phyloP scores from a whole-genome alignment of 345 rosid genomes.

The Eucalyptus viminalis region DNA sequence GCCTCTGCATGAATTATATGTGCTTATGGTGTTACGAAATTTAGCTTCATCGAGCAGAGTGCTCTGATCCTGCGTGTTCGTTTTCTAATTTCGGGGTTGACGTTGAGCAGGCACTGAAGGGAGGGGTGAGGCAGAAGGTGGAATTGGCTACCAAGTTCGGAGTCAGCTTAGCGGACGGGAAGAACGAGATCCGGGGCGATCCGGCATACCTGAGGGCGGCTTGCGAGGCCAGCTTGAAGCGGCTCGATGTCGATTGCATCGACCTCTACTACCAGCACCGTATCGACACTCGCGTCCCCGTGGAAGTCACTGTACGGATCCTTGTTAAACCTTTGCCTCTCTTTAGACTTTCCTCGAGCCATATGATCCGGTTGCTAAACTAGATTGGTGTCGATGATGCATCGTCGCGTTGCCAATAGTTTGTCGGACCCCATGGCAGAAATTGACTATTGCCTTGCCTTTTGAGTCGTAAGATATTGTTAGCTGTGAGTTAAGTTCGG shows the following conservation, averaged over 20 bases:
- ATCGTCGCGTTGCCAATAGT: neutral
- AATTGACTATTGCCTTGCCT: neutral
- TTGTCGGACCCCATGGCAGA: neutral
- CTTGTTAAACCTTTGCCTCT: neutral
- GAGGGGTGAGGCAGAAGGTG: conserved; percentile 31
- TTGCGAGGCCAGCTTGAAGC: conserved; percentile 52
- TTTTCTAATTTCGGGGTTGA: neutral
- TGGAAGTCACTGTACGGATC: conserved; percentile 40
- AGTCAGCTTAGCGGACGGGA: conserved; percentile 8
- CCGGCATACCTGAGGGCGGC: conserved; percentile 41
- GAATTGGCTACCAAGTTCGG: conserved; percentile 63
- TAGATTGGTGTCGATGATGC: neutral
- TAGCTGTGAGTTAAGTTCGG: neutral
- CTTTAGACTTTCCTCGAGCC: neutral
- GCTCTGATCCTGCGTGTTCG: too few species aligned
- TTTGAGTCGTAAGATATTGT: neutral
- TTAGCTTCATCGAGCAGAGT: too few species aligned
- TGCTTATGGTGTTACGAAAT: too few species aligned
- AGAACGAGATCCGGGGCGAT: conserved; percentile 23
- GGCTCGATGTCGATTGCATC: conserved; percentile 35
- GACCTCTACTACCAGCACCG: conserved; percentile 66
- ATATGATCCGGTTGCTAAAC: neutral
- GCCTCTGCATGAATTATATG: too few species aligned
- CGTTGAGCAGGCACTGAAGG: conserved; percentile 36
- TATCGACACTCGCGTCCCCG: conserved; percentile 38